These are phyloP conservation scores for Fragilariopsis cylindrus DNA, from an alignment of 108 stramenopile genomes.

Conservation along the genomic window DNA sequence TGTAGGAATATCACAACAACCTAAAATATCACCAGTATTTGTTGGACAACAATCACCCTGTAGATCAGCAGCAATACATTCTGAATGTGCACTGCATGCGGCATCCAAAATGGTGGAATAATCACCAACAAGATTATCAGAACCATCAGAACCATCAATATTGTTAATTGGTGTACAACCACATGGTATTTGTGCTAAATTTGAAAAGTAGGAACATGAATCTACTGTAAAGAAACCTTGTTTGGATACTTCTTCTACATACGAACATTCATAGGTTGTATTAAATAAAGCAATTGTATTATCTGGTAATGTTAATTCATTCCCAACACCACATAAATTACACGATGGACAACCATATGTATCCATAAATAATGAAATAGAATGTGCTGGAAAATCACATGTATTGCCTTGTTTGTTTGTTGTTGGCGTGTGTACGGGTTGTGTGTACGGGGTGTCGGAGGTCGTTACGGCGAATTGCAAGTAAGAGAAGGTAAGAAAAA, in stretches of 20 bases:
- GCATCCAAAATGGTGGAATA: too few relatives aligned
- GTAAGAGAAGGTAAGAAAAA: too few relatives aligned
- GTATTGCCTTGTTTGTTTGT: not conserved
- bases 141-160: not conserved
- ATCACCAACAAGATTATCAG: too few relatives aligned
- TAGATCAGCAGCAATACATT: too few relatives aligned
- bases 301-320: not conserved
- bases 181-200: not conserved
- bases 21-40: too few relatives aligned
- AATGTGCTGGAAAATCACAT: not conserved
- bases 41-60: too few relatives aligned
- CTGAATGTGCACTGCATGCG: too few relatives aligned
- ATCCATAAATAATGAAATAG: not conserved
- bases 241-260: not conserved
- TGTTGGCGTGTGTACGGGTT: not conserved
- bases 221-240: conserved; percentile 2
- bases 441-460: not conserved
- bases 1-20: too few relatives aligned
- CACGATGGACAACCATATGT: conserved; percentile 14
- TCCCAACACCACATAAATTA: not conserved
- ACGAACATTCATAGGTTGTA: conserved; percentile 6
- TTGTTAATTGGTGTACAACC: not conserved
- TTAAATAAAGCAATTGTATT: not conserved
- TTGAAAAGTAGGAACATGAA: not conserved
- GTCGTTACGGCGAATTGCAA: too few relatives aligned